Conservation (phyloP, 2,329 filamentous ascomycete species). For the Alternaria angustiovoidea region DNA sequence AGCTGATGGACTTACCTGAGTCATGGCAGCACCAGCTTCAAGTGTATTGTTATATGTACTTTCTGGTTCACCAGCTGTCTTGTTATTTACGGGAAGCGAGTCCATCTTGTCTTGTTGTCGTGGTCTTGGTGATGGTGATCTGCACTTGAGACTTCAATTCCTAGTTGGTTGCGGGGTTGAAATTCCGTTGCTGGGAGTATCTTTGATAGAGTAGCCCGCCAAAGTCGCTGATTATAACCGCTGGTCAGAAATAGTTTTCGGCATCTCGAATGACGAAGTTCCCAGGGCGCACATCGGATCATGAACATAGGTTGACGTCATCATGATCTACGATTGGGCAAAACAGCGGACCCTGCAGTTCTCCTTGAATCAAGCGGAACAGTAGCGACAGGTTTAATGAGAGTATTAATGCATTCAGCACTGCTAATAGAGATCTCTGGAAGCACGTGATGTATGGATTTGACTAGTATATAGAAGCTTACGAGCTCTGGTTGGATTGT, state of each 20-base stretch:
- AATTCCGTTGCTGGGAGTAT: background rate
- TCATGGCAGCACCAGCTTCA: constrained; percentile 67
- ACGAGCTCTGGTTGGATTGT: background rate
- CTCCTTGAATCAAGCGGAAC: background rate
- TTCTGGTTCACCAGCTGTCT: constrained; percentile 59
- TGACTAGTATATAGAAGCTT: background rate
- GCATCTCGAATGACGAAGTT: background rate
- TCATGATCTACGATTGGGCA: constrained; percentile 14
- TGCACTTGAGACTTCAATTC: background rate
- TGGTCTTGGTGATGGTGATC: background rate
- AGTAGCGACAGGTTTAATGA: background rate
- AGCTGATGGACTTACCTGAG: constrained; percentile 58
- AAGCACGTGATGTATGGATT: background rate
- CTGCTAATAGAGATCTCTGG: background rate
- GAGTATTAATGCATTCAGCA: background rate
- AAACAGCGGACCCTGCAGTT: background rate
- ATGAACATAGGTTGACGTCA: constrained; percentile 15
- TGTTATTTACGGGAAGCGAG: constrained; percentile 50
- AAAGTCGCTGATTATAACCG: background rate
- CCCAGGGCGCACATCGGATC: background rate
- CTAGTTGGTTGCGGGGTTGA: background rate
- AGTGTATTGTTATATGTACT: constrained; percentile 66
- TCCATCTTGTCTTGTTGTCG: constrained; percentile 37
- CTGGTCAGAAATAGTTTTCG: background rate
- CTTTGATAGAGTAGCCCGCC: background rate